These are phyloP conservation scores for Fusarium sp. DNA, from an alignment of 2,329 filamentous ascomycete genomes.

Conservation along the genomic window DNA sequence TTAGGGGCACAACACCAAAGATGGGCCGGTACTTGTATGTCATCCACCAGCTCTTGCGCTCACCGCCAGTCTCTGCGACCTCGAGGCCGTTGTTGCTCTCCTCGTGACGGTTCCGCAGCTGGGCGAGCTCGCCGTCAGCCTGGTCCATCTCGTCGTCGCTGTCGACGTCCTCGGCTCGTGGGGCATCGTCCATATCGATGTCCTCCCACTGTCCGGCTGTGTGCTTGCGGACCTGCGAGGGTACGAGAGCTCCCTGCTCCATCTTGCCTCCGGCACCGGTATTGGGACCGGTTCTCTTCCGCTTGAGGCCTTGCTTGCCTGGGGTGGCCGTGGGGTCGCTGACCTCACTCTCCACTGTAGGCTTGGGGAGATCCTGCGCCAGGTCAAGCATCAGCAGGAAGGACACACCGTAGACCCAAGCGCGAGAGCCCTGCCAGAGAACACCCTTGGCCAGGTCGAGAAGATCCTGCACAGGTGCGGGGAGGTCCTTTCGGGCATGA, in stretches of 20 bases:
- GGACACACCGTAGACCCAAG: conserved; percentile 88
- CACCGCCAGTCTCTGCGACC: conserved; percentile 36
- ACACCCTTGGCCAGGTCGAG: conserved; percentile 85
- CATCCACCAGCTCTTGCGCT: conserved; percentile 71
- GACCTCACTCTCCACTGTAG: conserved; percentile 45
- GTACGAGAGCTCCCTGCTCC: conserved; percentile 56
- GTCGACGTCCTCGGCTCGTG: conserved; percentile 47
- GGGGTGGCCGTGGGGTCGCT: conserved; percentile 26
- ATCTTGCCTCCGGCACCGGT: conserved; percentile 66
- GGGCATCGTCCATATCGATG: conserved; percentile 52
- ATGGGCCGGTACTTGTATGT: conserved; percentile 97
- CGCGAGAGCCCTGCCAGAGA: conserved; percentile 81
- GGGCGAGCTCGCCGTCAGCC: conserved; percentile 47
- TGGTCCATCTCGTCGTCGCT: conserved; percentile 53
- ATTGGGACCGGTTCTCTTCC: conserved; percentile 62
- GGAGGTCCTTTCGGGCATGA: conserved; percentile 81
- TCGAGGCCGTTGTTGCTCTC: conserved; percentile 28
- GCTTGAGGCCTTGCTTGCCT: conserved; percentile 57
- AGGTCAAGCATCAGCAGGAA: conserved; percentile 96
- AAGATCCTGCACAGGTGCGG: conserved; percentile 76
- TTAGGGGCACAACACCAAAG: conserved; percentile 72
- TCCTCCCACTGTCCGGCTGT: conserved; percentile 54
- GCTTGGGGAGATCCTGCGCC: conserved; percentile 70
- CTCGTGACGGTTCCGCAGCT: conserved; percentile 46
- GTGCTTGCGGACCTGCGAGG: conserved; percentile 56